A percentile compares a stretch with the other conserved stretches of the same genome.
Conservation (phyloP, 2,329 filamentous ascomycete genomes). For the Fusarium brevicatenulatum region DNA sequence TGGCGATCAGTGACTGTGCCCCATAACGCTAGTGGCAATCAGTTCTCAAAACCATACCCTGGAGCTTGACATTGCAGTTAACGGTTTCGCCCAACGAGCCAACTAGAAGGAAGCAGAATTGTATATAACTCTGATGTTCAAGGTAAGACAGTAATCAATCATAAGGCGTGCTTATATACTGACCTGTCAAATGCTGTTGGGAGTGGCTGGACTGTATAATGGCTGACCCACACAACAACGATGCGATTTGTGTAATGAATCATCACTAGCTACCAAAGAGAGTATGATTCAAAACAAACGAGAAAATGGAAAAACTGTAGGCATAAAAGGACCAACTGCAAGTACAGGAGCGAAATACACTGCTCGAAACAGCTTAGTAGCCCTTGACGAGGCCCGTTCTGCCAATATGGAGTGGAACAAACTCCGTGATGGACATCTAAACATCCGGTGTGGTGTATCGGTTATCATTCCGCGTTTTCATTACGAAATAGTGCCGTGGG, state of each 20-base stretch:
- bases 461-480: slow-evolving; percentile 29
- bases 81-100: too few species aligned
- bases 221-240: rapidly evolving
- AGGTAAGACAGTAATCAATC: too few species aligned
- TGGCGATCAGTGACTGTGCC: not conserved
- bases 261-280: too few species aligned
- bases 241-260: rapidly evolving
- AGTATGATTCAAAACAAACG: too few species aligned
- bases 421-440: not conserved
- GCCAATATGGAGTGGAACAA: not conserved
- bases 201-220: rapidly evolving
- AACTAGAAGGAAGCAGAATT: not conserved
- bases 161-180: rapidly evolving
- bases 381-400: rapidly evolving
- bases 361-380: not conserved
- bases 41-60: not conserved
- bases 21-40: not conserved
- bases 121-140: too few species aligned
- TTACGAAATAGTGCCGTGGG: not conserved
- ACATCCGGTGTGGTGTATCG: slow-evolving; percentile 25
- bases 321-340: rapidly evolving
- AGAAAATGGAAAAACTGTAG: rapidly evolving
- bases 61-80: not conserved
- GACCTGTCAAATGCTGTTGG: rapidly evolving
- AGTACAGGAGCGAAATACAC: not conserved